Percentiles rank a stretch among this genome's conserved stretches.
phyloP scores from a whole-genome alignment of 768 basidiomycete species.

The Leccinum longicurvipes region DNA sequence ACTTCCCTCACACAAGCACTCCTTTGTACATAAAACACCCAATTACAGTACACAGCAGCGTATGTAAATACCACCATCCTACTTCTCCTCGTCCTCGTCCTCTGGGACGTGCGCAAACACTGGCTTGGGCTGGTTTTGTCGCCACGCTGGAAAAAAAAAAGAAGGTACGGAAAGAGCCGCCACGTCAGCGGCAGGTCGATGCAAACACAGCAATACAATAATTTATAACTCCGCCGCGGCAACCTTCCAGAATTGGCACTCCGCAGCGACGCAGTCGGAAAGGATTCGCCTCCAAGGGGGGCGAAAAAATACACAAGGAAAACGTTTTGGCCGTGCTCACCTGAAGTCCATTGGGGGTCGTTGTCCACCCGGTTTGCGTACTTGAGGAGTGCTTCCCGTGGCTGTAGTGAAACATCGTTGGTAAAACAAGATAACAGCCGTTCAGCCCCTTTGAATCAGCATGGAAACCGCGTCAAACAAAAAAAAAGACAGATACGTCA shows the following conservation, averaged over 20 bases:
- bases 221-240: conserved; percentile 31
- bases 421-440: conserved; percentile 14
- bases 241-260: conserved; percentile 25
- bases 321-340: conserved; percentile 44
- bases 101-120: conserved; percentile 69
- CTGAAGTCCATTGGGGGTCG: conserved; percentile 82
- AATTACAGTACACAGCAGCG: conserved; percentile 3
- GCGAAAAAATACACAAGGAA: conserved; percentile 1
- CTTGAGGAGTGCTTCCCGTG: conserved; percentile 93
- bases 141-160: conserved; percentile 75
- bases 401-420: conserved; percentile 48
- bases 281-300: conserved; percentile 11
- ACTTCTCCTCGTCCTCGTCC: conserved; percentile 56
- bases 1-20: conserved; percentile 19
- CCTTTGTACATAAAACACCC: conserved; percentile 7
- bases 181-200: conserved; percentile 53
- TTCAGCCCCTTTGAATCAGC: too few species aligned
- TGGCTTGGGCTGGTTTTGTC: conserved; percentile 78
- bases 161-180: conserved; percentile 33
- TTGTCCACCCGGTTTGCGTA: conserved; percentile 76
- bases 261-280: conserved; percentile 23
- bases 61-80: conserved; percentile 33
- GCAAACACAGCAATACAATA: conserved; percentile 32
- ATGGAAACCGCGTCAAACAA: conserved; percentile 3
- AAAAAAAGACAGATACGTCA: conserved; percentile 8